phyloP scores from a whole-genome alignment of 176 grass and related monocot species.

The Avena sativa region DNA sequence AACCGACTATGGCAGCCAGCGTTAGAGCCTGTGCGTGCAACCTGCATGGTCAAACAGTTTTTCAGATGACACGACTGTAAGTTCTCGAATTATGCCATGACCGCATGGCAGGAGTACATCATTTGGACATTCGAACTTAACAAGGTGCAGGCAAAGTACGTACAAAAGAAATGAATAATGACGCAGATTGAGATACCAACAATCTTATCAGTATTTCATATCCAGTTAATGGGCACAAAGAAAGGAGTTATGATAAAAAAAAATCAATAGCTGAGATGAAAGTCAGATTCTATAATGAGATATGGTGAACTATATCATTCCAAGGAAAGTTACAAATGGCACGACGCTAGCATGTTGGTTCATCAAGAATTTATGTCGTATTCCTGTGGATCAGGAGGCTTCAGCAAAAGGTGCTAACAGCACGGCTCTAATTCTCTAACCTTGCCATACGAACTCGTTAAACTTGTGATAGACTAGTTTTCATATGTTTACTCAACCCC shows the following conservation, averaged over 20 bases:
- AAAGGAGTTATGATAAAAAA: not conserved
- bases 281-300: not conserved
- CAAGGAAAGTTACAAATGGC: not conserved
- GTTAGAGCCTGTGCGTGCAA: conserved; percentile 91
- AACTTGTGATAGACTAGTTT: too few species aligned
- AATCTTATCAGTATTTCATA: not conserved
- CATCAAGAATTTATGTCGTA: not conserved
- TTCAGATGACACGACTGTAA: conserved; percentile 20
- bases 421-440: not conserved
- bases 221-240: not conserved
- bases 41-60: conserved; percentile 58
- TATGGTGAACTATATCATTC: not conserved
- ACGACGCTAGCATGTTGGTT: not conserved
- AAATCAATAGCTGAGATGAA: not conserved
- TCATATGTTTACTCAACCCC: too few species aligned
- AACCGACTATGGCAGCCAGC: conserved; percentile 74
- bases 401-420: not conserved
- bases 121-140: not conserved
- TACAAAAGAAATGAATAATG: not conserved
- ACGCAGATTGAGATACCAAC: not conserved
- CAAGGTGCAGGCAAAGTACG: not conserved
- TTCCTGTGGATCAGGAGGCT: conserved; percentile 10
- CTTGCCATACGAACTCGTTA: too few species aligned
- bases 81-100: conserved; percentile 11
- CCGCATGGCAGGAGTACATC: not conserved